Percentiles rank a stretch among this genome's conserved stretches.
phyloP scores from a whole-genome alignment of 2,329 filamentous ascomycete genomes.

The Colletotrichum musae region DNA sequence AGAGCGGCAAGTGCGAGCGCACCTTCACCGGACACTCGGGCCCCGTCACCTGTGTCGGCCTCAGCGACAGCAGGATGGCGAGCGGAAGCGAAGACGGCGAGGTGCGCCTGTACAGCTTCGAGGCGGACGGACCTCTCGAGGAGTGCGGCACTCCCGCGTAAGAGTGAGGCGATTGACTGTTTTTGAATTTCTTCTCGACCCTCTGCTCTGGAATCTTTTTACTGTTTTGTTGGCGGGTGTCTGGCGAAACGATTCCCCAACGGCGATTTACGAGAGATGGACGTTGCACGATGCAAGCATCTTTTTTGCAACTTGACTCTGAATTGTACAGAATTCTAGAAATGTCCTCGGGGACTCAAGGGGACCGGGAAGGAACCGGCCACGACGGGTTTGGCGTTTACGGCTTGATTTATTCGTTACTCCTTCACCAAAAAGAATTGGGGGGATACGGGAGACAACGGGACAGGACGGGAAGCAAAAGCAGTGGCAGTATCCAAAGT shows the following conservation, averaged over 20 bases:
- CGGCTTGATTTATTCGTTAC: not conserved
- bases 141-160: constrained; percentile 67
- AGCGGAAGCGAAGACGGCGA: constrained; percentile 96
- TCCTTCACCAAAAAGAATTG: constrained; percentile 1
- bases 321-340: constrained; percentile 34
- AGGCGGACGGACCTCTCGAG: constrained; percentile 62
- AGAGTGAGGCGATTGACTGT: constrained; percentile 28
- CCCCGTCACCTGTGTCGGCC: constrained; percentile 91
- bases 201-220: too few relatives aligned
- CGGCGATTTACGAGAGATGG: constrained; percentile 33
- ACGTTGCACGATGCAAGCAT: constrained; percentile 1
- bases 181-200: not conserved
- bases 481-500: constrained; percentile 5
- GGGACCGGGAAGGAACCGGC: not conserved
- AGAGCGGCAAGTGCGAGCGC: constrained; percentile 90
- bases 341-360: constrained; percentile 32
- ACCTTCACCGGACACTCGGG: constrained; percentile 93
- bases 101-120: constrained; percentile 86
- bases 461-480: constrained; percentile 5
- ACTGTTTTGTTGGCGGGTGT: constrained; percentile 3
- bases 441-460: not conserved
- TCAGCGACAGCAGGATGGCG: constrained; percentile 91
- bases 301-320: not conserved
- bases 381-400: constrained; percentile 19
- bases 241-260: constrained; percentile 35